phyloP scores from a whole-genome alignment of 1,284 basidiomycete species.

The Ceratobasidium sp. region DNA sequence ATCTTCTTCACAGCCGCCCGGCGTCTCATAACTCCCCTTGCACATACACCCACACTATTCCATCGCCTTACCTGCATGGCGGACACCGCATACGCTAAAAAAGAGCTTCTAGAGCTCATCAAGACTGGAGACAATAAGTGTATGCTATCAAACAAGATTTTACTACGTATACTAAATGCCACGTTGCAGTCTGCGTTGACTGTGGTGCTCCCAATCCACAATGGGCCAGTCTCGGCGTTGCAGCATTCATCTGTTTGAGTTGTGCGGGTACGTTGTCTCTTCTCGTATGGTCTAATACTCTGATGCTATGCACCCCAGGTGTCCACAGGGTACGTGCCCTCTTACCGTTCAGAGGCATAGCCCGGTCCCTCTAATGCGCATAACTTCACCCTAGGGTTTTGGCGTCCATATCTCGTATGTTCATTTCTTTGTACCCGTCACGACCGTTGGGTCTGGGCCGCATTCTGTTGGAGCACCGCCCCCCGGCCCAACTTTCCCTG shows the following conservation, averaged over 20 bases:
- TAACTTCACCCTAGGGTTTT: conserved; percentile 38
- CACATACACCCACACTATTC: background rate
- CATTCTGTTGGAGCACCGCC: conserved; percentile 18
- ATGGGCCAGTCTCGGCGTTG: conserved; percentile 86
- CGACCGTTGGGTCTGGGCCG: conserved; percentile 17
- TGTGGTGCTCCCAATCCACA: conserved; percentile 86
- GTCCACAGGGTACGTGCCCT: conserved; percentile 36
- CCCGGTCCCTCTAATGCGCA: conserved; percentile 4
- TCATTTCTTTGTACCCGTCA: conserved; percentile 36
- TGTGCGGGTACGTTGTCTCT: conserved; percentile 53
- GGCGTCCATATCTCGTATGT: conserved; percentile 45
- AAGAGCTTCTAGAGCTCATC: conserved; percentile 68
- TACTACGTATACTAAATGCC: conserved; percentile 3
- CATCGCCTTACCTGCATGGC: conserved; percentile 56
- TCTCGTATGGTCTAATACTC: conserved; percentile 20
- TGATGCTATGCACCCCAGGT: conserved; percentile 34
- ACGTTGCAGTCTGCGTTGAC: conserved; percentile 65
- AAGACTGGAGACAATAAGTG: conserved; percentile 73
- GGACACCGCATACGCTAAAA: conserved; percentile 65
- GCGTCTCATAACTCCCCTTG: conserved; percentile 17
- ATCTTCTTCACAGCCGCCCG: conserved; percentile 4
- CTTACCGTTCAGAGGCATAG: conserved; percentile 35
- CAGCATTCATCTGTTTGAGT: conserved; percentile 86
- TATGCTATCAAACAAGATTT: conserved; percentile 45
- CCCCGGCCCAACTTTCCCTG: conserved; percentile 25